Evolutionary conservation across 176 grass and related monocot genomes (phyloP).

Genomic region (Musa troglodytarum): DNA sequence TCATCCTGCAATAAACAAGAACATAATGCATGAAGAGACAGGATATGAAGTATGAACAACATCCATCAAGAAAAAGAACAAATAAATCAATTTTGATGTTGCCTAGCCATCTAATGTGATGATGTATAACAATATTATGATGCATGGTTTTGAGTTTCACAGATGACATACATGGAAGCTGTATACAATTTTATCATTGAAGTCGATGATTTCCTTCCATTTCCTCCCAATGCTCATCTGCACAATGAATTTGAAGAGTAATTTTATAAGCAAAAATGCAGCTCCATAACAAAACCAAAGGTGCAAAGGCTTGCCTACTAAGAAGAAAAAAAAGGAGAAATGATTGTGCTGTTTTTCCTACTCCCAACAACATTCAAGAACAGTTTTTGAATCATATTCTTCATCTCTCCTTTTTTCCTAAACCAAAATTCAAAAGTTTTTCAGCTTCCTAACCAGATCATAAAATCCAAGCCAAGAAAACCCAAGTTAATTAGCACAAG

Average conservation of each 20-base stretch:
- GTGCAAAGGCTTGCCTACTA: not conserved
- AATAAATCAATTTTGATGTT: not conserved
- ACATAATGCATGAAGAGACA: not conserved
- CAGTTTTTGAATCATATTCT: not conserved
- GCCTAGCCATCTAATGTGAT: not conserved
- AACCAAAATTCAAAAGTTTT: not conserved
- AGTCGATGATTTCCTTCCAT: conserved; percentile 95
- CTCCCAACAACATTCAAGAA: not conserved
- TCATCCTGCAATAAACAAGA: conserved; percentile 58
- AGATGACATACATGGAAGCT: conserved; percentile 76
- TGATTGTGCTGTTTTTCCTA: not conserved
- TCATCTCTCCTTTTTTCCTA: not conserved
- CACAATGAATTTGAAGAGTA: conserved; percentile 10
- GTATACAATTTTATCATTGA: conserved; percentile 87
- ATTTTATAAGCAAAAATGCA: not conserved
- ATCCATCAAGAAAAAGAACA: not conserved
- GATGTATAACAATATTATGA: not conserved
- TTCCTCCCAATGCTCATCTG: conserved; percentile 96
- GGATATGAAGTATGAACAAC: not conserved
- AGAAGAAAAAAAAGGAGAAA: not conserved
- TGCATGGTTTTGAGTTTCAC: not conserved
- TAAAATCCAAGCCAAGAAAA: not conserved
- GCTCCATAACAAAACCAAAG: not conserved
- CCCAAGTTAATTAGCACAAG: not conserved
- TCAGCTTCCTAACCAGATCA: not conserved